Evolutionary conservation across 148 eudicot genomes (phyloP), one percentile per base, ranked within the genome.

Genomic region (Vaccinium vitisidaea): DNA sequence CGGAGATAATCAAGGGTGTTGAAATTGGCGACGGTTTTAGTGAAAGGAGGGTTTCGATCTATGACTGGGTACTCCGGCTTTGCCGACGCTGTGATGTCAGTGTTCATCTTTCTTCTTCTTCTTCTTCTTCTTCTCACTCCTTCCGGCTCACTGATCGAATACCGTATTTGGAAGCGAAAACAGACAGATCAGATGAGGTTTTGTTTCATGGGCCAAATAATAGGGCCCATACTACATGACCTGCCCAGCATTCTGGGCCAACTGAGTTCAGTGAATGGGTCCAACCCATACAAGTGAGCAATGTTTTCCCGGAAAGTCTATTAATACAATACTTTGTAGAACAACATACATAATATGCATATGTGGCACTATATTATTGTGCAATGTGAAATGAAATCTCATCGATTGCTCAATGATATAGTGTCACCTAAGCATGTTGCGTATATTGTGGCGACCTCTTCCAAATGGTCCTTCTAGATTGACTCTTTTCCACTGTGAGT

Each of bases 21-120:
- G 91, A 96, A 96, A 55, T 96, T 96, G 10, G 91, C 94, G 53
- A 96, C 97, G 79, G 97, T 93, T 82, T 92, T 97, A 0, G 98
- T 95, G 83, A 97, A 95, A 0, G 98, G 95, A 12, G 99, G 99
- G 77, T 95, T 97, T 21, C 99, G 99, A 92, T 97, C 99, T 55
- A 97, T 83, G 0, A 97, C 98, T 65, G 98, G 88, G 83, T 93
- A 97, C 63, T 95, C 96, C 0, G 99, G 99, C 87, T 93, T 94
- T 16, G 91, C 90, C 63, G 97, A 93, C 52, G 98, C 97, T 39
- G 98, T 96, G 21, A 96, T 96, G 80, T 96, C 99, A 49, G 98
- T 97, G 88, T 97, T 95, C 99, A 97, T 96, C 67, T 87, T 56
- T 59, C 70, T 63, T n/a, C 82, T 53, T 80, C 43, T 59, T 43